Evolutionary conservation across 164 flowering plant genomes (phyloP), one percentile per base, ranked within the genome.

Genomic region (Tetracentron sinense): DNA sequence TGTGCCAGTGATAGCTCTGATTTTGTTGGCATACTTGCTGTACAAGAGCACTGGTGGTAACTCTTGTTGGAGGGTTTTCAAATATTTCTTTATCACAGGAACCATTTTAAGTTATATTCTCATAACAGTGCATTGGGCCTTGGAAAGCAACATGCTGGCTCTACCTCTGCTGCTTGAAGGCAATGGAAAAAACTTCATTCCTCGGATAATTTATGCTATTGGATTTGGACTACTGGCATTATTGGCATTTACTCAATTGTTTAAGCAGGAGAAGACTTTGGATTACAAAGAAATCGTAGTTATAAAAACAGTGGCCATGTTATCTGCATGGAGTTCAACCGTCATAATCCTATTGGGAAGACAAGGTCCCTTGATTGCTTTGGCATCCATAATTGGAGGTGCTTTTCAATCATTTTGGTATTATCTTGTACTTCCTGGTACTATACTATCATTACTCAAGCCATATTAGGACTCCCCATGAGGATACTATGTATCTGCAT

Each of bases 281-380:
- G 64, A 72, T 65, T 64, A 61, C 64, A 58, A 29, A 59, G 76
- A 68, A 62, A 74, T 42, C 61, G 61, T 81, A 60, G 23, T 69
- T 52, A 56, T 63, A 38, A 81, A 77, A 72, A 74, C 87, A 61
- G 75, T 85, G 48, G 77, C 80, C 23, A 72, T 89, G 79, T 62
- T 92, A 75, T 84, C 87, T 63, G 73, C 83, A 15, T 92, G 87
- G 80, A 87, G 96, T 74, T 66, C 97, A 70, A 79, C 88, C 23
- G 58, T 91, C 59, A 81, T 95, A 56, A 26, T 92, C 54, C 64
- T 95, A 28, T 75, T 85, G 31, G 99, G 99, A 61, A 83, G 86
- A 70, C 97, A 92, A 76, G 99, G 99, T 28, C 71, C 97, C 23
- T 53, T 78, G 73, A 58, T 84, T 71, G 90, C 83, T 60, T 65